These are phyloP conservation scores for Oryza longistaminata DNA, from an alignment of 176 grass and related monocot genomes.

Conservation along the genomic window DNA sequence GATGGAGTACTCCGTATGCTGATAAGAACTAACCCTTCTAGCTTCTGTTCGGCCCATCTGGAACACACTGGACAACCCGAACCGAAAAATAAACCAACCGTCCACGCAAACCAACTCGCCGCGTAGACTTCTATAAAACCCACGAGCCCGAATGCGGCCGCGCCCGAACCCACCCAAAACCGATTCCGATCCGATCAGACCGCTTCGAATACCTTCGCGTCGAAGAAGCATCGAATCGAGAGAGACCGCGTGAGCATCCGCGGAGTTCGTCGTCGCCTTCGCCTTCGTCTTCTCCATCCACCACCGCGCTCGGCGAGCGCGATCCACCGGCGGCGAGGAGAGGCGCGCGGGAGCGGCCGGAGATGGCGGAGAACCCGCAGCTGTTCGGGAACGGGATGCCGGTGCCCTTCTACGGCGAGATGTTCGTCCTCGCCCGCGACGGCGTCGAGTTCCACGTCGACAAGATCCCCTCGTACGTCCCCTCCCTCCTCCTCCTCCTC, in stretches of 20 bases:
- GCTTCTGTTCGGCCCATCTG: background rate
- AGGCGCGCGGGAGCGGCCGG: background rate
- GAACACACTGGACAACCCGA: conserved; percentile 4
- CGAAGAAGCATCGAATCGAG: background rate
- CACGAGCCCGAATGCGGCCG: background rate
- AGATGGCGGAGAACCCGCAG: conserved; percentile 94
- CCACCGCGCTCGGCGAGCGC: background rate
- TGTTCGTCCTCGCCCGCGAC: conserved; percentile 89
- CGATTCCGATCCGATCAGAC: too few species aligned
- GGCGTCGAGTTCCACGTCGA: conserved; percentile 97
- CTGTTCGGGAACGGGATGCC: conserved; percentile 89
- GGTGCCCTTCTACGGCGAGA: conserved; percentile 85
- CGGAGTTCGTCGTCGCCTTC: conserved; percentile 1
- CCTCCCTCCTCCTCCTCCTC: background rate
- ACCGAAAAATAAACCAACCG: background rate
- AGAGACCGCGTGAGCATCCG: conserved; percentile 1
- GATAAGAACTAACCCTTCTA: too few species aligned
- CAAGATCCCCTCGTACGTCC: conserved; percentile 82
- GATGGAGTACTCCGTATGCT: too few species aligned
- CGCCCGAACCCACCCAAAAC: too few species aligned
- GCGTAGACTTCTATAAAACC: background rate
- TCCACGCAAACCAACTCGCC: too few species aligned
- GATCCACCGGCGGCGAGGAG: conserved; percentile 22
- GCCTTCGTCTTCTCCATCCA: background rate
- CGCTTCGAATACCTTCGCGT: background rate